Base-by-base conservation (phyloP, 805 yeast species). In the Limtongozyma cylindracea region DNA sequence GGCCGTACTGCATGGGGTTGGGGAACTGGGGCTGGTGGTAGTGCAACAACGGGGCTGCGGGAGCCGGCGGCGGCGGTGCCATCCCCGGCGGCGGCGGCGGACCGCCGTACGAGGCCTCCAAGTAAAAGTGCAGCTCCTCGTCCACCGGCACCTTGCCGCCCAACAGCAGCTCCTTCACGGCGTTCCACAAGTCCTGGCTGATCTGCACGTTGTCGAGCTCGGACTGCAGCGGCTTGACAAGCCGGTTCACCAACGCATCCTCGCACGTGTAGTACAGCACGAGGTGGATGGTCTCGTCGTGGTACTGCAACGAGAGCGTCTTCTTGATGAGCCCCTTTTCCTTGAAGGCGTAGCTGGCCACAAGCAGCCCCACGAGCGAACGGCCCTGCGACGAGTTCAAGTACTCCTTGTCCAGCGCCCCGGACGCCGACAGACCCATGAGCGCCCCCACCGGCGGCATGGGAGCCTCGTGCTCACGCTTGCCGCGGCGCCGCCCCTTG, bases 281-380 rank as follows among this genome's bases (percentile, higher is more conserved):
- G 25, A 82, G 43, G 36, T 84, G 94, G 21, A 68, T 46, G 4
- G 72, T 61, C 32, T 55, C 10, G 29, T 15, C 18, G 31, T 22
- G 4, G 25, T 23, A 11, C 45, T 43, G 12, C 43, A 77, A 50
- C 1, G 78, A 63, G 27, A 78, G 47, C 0, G 95, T 76, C 41
- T 80, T 78, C 41, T 82, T 82, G 27, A 78, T 63, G 20, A 82
- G 51, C 0, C 93, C 93, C 20, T 56, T 53, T 21, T 61, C 67
- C 34, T 67, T 68, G 36, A 67, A 70, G 8, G 66, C 66, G 33
- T 64, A n/a, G n/a, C n/a, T n/a, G n/a, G n/a, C n/a, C n/a, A n/a
- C n/a, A n/a, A n/a, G n/a, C n/a, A n/a, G n/a, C n/a, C n/a, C n/a
- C n/a, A n/a, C n/a, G n/a, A n/a, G n/a, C n/a, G n/a, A n/a, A n/a